Percentiles rank a stretch among this genome's conserved stretches.
Conservation (phyloP, 2,329 filamentous ascomycete genomes). For the Colletotrichum magnum region DNA sequence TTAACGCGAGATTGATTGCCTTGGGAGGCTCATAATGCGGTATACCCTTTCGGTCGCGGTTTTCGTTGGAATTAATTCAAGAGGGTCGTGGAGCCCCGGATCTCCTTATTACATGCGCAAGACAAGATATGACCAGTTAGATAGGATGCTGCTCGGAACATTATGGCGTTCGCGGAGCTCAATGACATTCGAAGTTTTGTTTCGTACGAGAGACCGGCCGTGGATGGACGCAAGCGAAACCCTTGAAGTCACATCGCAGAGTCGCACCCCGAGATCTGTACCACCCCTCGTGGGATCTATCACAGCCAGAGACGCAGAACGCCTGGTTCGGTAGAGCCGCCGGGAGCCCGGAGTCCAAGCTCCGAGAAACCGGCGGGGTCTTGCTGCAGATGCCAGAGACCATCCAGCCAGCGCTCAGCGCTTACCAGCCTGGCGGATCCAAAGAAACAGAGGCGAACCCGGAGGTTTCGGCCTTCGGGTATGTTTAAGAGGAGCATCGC, state of each 20-base stretch:
- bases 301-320: neutral
- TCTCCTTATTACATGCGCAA: neutral
- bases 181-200: neutral
- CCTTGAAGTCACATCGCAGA: constrained; percentile 25
- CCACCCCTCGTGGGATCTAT: neutral
- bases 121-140: neutral
- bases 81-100: neutral
- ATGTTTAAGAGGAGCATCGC: too few relatives aligned
- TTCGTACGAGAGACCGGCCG: neutral
- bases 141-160: neutral
- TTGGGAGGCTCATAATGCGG: constrained; percentile 14
- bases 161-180: neutral
- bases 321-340: neutral
- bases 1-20: neutral
- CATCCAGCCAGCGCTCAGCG: too few relatives aligned
- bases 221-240: neutral
- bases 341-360: too few relatives aligned
- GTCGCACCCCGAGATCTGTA: constrained; percentile 8
- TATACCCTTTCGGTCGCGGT: constrained; percentile 24
- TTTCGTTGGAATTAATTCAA: neutral
- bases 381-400: too few relatives aligned
- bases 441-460: too few relatives aligned
- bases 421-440: too few relatives aligned
- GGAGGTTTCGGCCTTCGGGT: too few relatives aligned
- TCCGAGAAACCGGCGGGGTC: too few relatives aligned